Evolutionary conservation across 2,329 filamentous ascomycete species (phyloP), one percentile per base, ranked within the genome.

Genomic region (Neoascochyta sp.): DNA sequence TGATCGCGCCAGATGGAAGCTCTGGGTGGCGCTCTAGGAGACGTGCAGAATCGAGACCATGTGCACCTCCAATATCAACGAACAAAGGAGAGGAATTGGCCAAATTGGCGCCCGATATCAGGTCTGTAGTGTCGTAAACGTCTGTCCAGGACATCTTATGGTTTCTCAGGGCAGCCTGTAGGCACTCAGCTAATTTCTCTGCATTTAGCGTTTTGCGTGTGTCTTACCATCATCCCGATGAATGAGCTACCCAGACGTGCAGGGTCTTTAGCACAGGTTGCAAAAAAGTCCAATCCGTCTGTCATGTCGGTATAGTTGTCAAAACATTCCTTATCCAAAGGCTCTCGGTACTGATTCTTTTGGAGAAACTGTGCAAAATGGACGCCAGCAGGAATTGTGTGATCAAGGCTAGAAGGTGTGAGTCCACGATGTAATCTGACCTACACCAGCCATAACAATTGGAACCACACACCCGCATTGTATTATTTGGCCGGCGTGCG

Each of bases 91-190:
- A 16, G 10, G 22, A 25, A 3, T 25, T 18, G 9, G 13, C 22
- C 9, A 29, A 12, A 14, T 39, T 21, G 3, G 28, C 36, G 10
- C 32, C 18, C 2, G 32, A 4, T 8, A 38, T 23, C n/a, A 40
- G 13, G 5, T 31, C 18, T 9, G 10, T 32, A 0, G 39, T 39
- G n/a, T 35, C 24, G 26, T 36, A 42, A 4, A 39, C 28, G 4
- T 42, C 34, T 4, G 28, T 35, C 39, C 39, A 41, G 12, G 26
- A 17, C 34, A 35, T 32, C 16, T 39, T 32, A 21, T 41, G 24
- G 27, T 35, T 32, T 7, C 27, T 12, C 9, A 34, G n/a, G 4
- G 27, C 34, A 8, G 34, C 23, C 31, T 22, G 22, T 14, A 33
- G 24, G 15, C n/a, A n/a, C n/a, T n/a, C n/a, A n/a, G n/a, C n/a